These are phyloP conservation scores for Botryosphaeria agaves DNA, from an alignment of 2,329 filamentous ascomycete genomes.

Conservation along the genomic window DNA sequence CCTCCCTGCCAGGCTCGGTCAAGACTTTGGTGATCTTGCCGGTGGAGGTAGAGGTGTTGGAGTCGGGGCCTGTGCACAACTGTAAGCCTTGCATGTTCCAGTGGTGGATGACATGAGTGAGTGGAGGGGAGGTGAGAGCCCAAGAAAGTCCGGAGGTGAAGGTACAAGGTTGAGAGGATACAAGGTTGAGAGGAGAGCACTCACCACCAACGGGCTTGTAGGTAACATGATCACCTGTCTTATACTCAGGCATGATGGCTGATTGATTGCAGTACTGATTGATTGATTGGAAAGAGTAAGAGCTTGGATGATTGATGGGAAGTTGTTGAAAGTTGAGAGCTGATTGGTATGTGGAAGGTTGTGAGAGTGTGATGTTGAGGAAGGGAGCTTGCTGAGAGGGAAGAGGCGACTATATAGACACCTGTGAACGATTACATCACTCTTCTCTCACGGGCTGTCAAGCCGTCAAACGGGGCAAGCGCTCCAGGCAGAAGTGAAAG, in stretches of 20 bases:
- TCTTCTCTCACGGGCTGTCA: too few species aligned
- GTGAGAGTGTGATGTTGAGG: too few species aligned
- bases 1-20: constrained; percentile 14
- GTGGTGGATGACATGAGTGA: constrained; percentile 1
- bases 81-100: too few species aligned
- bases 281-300: neutral
- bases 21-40: constrained; percentile 20
- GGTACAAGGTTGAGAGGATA: constrained; percentile 1
- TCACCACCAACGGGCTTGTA: constrained; percentile 26
- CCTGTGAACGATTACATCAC: too few species aligned
- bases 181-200: constrained; percentile 1
- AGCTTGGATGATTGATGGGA: neutral
- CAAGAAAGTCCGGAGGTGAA: too few species aligned
- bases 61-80: constrained; percentile 18
- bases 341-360: too few species aligned
- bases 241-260: constrained; percentile 8
- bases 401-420: too few species aligned
- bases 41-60: constrained; percentile 19
- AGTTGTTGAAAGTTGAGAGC: too few species aligned
- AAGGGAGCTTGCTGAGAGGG: too few species aligned
- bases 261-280: neutral
- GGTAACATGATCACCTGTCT: constrained; percentile 17
- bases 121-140: too few species aligned
- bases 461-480: too few species aligned
- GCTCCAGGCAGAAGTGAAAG: too few species aligned